Conservation (phyloP, 2,329 filamentous ascomycete species). For the Microcyclospora tardicrescens region DNA sequence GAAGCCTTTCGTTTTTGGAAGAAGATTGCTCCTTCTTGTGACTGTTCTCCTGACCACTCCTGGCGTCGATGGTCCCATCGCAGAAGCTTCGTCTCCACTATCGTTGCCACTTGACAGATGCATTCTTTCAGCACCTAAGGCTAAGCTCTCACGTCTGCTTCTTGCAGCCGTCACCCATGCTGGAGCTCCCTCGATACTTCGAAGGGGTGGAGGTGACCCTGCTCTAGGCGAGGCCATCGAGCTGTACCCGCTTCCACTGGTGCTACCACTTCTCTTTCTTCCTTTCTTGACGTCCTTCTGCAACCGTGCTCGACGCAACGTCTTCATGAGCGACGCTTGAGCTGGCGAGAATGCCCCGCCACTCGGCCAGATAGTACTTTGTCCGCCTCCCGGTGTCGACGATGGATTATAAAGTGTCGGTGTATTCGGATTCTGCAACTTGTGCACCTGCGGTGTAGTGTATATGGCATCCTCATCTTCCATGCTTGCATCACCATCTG, state of each 20-base stretch:
- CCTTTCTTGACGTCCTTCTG: slow-evolving; percentile 38
- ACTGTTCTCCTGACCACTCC: slow-evolving; percentile 73
- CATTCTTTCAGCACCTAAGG: slow-evolving; percentile 77
- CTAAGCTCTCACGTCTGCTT: slow-evolving; percentile 69
- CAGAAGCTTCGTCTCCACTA: slow-evolving; percentile 54
- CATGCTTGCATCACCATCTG: slow-evolving; percentile 42
- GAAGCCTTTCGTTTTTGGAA: slow-evolving; percentile 94
- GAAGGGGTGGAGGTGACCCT: slow-evolving; percentile 58
- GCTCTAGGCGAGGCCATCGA: slow-evolving; percentile 58
- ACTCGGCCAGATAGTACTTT: slow-evolving; percentile 12
- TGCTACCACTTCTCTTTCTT: slow-evolving; percentile 49
- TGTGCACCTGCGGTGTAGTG: slow-evolving; percentile 66
- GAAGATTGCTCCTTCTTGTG: slow-evolving; percentile 72
- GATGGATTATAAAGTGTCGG: slow-evolving; percentile 32
- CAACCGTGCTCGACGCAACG: slow-evolving; percentile 54
- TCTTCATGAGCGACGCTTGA: slow-evolving; percentile 52
- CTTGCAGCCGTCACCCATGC: slow-evolving; percentile 28
- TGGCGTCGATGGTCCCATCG: slow-evolving; percentile 40
- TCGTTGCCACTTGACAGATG: slow-evolving; percentile 71
- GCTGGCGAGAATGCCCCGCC: slow-evolving; percentile 17
- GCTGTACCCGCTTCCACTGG: slow-evolving; percentile 54
- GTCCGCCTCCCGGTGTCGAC: slow-evolving; percentile 34
- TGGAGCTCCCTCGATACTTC: slow-evolving; percentile 37
- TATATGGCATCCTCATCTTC: slow-evolving; percentile 56
- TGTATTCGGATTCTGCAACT: slow-evolving; percentile 37